Conservation (phyloP, 148 eudicot genomes). For the Fagopyrum tataricum region DNA sequence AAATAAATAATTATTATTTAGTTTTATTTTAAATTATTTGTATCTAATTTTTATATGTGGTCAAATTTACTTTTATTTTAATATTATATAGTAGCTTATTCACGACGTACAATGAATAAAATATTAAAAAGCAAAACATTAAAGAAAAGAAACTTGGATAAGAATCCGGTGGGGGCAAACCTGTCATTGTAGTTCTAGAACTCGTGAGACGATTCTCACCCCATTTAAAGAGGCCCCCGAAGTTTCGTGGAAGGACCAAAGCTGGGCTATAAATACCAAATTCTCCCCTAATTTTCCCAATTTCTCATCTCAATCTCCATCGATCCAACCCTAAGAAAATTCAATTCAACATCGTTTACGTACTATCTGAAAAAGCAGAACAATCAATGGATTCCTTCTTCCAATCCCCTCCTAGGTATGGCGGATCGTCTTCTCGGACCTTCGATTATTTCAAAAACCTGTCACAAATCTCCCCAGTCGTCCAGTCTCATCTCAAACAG, state of each 20-base stretch:
- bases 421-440: constrained; percentile 41
- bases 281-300: not conserved
- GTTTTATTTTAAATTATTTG: no score
- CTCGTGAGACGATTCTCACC: not conserved
- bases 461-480: constrained; percentile 66
- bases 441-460: constrained; percentile 75
- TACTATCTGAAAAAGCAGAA: not conserved
- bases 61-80: no score
- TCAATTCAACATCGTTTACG: not conserved
- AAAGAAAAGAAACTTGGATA: not conserved
- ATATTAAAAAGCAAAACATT: not conserved
- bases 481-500: constrained; percentile 85
- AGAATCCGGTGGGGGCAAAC: not conserved
- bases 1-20: no score
- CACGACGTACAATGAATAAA: no score
- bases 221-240: not conserved
- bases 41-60: no score
- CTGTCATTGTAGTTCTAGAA: constrained; percentile 10
- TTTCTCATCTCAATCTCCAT: not conserved
- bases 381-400: constrained; percentile 65
- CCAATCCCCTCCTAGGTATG: constrained; percentile 37
- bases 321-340: not conserved
- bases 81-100: no score
- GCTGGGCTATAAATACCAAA: not conserved
- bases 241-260: constrained; percentile 5